Conservation (phyloP, 2,329 filamentous ascomycete genomes). For the Stemphylium vesicarium region DNA sequence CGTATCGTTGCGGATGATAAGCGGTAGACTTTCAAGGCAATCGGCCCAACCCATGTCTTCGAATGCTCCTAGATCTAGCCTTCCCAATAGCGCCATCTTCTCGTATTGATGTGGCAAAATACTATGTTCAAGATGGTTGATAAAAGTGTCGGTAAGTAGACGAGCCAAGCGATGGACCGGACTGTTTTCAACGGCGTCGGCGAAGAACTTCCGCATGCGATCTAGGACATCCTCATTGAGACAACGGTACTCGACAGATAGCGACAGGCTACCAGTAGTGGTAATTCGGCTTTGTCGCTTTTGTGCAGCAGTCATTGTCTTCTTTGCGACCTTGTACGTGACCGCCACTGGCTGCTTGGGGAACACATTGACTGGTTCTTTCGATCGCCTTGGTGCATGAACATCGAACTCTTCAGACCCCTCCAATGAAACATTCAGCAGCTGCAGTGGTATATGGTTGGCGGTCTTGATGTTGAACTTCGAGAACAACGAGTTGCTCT, state of each 20-base stretch:
- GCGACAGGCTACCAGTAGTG: constrained; percentile 58
- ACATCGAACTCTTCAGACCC: constrained; percentile 73
- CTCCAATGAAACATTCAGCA: constrained; percentile 73
- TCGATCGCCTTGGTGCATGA: constrained; percentile 58
- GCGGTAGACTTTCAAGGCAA: constrained; percentile 59
- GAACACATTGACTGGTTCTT: constrained; percentile 68
- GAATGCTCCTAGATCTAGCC: constrained; percentile 60
- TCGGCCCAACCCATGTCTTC: constrained; percentile 61
- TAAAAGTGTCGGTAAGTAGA: constrained; percentile 60
- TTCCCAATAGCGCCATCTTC: constrained; percentile 59
- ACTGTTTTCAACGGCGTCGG: constrained; percentile 55
- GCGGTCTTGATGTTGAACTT: constrained; percentile 90
- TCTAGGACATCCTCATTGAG: constrained; percentile 73
- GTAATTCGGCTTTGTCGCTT: constrained; percentile 30
- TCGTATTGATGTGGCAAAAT: constrained; percentile 60
- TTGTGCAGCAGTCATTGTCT: constrained; percentile 41
- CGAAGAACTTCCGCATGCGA: constrained; percentile 56
- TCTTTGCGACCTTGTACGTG: constrained; percentile 77
- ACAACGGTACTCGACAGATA: constrained; percentile 78
- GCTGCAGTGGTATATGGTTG: constrained; percentile 72
- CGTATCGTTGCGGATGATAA: constrained; percentile 52
- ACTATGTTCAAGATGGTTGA: constrained; percentile 53
- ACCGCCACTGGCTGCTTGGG: constrained; percentile 81
- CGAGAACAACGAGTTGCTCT: constrained; percentile 80
- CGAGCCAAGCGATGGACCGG: constrained; percentile 55